phyloP scores from a whole-genome alignment of 306 rosid species.

The Sicyos edulis region DNA sequence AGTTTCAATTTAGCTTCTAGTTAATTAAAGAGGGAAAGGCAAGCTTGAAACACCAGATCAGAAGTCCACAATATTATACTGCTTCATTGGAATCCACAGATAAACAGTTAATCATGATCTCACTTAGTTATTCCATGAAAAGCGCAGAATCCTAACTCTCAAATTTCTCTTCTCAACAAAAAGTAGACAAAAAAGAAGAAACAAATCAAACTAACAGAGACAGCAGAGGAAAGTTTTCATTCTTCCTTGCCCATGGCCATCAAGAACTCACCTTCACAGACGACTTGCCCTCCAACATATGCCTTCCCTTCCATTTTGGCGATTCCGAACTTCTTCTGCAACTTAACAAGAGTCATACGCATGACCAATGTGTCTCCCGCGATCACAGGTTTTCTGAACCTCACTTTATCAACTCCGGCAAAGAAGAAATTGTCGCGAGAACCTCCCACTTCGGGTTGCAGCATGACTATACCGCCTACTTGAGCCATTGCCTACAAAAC shows the following conservation, averaged over 20 bases:
- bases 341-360: too few species aligned
- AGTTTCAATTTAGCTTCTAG: too few species aligned
- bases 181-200: background rate
- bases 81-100: conserved; percentile 7
- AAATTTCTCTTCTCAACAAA: background rate
- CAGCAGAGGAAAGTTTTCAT: background rate
- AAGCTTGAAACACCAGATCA: background rate
- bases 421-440: too few species aligned
- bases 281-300: conserved; percentile 82
- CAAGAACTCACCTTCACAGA: conserved; percentile 84
- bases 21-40: too few species aligned
- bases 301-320: conserved; percentile 84
- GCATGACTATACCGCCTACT: too few species aligned
- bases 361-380: too few species aligned
- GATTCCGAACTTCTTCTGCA: too few species aligned
- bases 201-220: background rate
- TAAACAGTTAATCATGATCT: background rate
- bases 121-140: background rate
- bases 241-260: conserved; percentile 56
- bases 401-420: too few species aligned
- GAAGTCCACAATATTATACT: background rate
- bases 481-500: too few species aligned
- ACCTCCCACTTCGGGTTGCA: too few species aligned
- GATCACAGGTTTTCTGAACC: too few species aligned
- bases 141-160: conserved; percentile 4